phyloP scores from a whole-genome alignment of 2,329 filamentous ascomycete genomes.

The Pseudogymnoascus sp. region DNA sequence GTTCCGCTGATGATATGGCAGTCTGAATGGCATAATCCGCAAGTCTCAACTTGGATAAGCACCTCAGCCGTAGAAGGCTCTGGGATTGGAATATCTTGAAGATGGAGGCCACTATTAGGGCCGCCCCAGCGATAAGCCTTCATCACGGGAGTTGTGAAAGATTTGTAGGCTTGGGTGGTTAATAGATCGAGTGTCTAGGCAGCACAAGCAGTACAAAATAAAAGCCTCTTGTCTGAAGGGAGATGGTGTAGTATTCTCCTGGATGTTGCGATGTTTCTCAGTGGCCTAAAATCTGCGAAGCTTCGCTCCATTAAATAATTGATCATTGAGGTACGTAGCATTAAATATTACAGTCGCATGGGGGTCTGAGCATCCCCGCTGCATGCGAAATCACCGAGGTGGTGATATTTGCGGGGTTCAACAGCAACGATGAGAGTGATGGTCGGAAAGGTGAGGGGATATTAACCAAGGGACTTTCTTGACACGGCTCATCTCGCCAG shows the following conservation, averaged over 20 bases:
- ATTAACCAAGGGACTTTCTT: no score
- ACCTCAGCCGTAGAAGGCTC: slow-evolving; percentile 10
- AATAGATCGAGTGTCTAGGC: background rate
- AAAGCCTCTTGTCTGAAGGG: background rate
- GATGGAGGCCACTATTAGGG: background rate
- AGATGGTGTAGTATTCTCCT: background rate
- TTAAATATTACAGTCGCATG: background rate
- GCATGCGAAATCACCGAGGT: background rate
- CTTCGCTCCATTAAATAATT: background rate
- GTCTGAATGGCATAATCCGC: slow-evolving; percentile 13
- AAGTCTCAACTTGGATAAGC: slow-evolving; percentile 12
- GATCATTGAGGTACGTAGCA: background rate
- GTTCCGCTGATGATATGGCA: slow-evolving; percentile 12
- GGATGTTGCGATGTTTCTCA: background rate
- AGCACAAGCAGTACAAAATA: background rate
- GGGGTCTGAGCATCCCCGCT: background rate
- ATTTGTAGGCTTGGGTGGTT: background rate
- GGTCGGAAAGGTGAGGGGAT: background rate
- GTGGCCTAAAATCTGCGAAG: background rate
- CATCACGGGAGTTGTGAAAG: background rate
- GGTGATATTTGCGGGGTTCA: background rate
- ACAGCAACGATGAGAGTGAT: background rate
- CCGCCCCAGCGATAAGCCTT: background rate
- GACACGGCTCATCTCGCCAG: no score
- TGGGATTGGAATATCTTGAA: slow-evolving; percentile 6